phyloP scores from a whole-genome alignment of 768 basidiomycete species.

The Tremella yokohamensis region DNA sequence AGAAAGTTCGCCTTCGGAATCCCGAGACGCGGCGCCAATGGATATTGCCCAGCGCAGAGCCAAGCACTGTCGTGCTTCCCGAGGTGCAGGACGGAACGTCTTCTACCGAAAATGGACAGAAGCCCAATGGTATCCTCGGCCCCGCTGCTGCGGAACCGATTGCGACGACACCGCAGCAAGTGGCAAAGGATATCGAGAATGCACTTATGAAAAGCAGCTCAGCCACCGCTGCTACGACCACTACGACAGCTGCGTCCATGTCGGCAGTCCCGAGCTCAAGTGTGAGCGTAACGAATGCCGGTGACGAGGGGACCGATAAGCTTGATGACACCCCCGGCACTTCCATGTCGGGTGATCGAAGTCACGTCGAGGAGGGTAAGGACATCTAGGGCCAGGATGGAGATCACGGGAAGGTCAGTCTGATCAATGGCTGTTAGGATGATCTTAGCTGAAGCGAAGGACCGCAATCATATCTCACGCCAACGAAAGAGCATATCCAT shows the following conservation, averaged over 20 bases:
- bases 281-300: not conserved
- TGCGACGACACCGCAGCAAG: not conserved
- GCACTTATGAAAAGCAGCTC: slow-evolving; percentile 35
- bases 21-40: slow-evolving; percentile 60
- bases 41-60: slow-evolving; percentile 62
- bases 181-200: slow-evolving; percentile 20
- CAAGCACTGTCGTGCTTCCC: slow-evolving; percentile 5
- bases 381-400: not conserved
- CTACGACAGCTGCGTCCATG: slow-evolving; percentile 1
- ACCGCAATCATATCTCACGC: too few species aligned
- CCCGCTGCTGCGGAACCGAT: not conserved
- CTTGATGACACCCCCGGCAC: slow-evolving; percentile 17
- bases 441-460: too few species aligned
- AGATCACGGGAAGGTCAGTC: too few species aligned
- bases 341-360: slow-evolving; percentile 16
- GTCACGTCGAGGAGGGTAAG: slow-evolving; percentile 15
- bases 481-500: too few species aligned
- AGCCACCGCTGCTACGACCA: slow-evolving; percentile 7
- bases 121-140: not conserved
- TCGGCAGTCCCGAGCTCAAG: slow-evolving; percentile 4
- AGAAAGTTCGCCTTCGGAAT: slow-evolving; percentile 65
- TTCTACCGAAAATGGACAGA: not conserved
- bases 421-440: too few species aligned
- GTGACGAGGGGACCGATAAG: slow-evolving; percentile 14
- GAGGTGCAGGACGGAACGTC: not conserved